Base-by-base conservation (phyloP, 345 rosid species). In the Salix koriyanagi region DNA sequence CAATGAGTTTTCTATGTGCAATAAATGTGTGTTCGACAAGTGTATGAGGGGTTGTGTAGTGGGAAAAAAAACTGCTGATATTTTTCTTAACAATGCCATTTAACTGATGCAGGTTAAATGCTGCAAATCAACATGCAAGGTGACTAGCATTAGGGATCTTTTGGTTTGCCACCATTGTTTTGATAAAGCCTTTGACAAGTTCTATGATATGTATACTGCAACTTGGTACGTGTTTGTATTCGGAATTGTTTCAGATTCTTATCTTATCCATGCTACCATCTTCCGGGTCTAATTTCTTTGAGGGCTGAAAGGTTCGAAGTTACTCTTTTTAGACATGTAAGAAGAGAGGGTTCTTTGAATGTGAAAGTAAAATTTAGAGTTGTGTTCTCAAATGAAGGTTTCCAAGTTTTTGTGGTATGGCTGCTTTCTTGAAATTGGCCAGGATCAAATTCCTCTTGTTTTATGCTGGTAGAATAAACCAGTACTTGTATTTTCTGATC, bases 91-190 rank as follows among this genome's bases (percentile, higher is more conserved):
- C 83, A 37, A 76, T 62, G 67, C 65, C 58, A 69, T 37, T 11
- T 67, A 19, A 56, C 21, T 66, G 34, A 71, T 77, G 70, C 82
- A 89, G 96, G 91, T 89, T 46, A 91, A 91, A 85, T 91, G 96
- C 89, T 88, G 92, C 67, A 91, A 91, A 79, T 81, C 93, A 71
- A 88, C 91, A 14, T 91, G 93, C 86, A 80, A 84, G 65, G 88
- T 89, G 79, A 91, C 92, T 28, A 79, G 83, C 73, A 87, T 91
- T 65, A 87, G 76, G 67, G 91, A 89, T 82, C 93, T 91, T 69
- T 54, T 91, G 87, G 86, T 82, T 70, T 91, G 92, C 82, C 93
- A 89, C 69, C 84, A 84, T 77, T 91, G 96, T 76, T 84, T 89
- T 26, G 82, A 88, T 77, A 91, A 91, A 80, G 91, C 92, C 73